Conservation (phyloP, 306 rosid genomes). For the Hippophae gyantsensis region DNA sequence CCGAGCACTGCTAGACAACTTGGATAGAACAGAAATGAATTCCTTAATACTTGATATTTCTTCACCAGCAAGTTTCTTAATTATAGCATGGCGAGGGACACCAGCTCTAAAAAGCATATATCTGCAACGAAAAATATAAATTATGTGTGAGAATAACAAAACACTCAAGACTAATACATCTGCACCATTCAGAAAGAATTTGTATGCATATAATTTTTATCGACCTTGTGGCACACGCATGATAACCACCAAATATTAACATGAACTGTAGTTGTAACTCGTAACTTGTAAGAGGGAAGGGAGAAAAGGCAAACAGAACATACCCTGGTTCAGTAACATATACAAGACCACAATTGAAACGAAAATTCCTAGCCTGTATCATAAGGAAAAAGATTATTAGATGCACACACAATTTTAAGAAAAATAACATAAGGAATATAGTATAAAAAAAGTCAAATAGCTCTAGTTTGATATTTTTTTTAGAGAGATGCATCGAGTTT, state of each 20-base stretch:
- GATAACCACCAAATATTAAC: too few species aligned
- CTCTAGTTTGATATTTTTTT: too few species aligned
- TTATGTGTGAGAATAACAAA: not conserved
- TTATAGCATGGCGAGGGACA: conserved; percentile 91
- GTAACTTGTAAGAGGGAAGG: not conserved
- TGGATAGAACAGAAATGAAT: conserved; percentile 55
- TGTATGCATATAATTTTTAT: too few species aligned
- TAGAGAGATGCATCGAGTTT: too few species aligned
- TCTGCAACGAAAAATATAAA: conserved; percentile 33
- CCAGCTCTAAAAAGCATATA: conserved; percentile 91
- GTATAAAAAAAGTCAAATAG: too few species aligned
- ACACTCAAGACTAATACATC: too few species aligned
- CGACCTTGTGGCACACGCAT: too few species aligned
- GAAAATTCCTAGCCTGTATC: conserved; percentile 87
- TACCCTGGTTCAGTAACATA: conserved; percentile 97
- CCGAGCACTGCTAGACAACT: conserved; percentile 74
- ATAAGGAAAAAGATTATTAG: not conserved
- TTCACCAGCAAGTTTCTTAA: conserved; percentile 86
- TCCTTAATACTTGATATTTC: conserved; percentile 71
- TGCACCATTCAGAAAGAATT: too few species aligned
- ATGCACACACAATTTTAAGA: not conserved
- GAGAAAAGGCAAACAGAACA: conserved; percentile 16
- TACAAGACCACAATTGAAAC: conserved; percentile 89
- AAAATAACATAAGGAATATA: not conserved
- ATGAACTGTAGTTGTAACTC: too few species aligned